Base-by-base conservation (phyloP, 768 basidiomycete species). In the Boletus reticulatus region DNA sequence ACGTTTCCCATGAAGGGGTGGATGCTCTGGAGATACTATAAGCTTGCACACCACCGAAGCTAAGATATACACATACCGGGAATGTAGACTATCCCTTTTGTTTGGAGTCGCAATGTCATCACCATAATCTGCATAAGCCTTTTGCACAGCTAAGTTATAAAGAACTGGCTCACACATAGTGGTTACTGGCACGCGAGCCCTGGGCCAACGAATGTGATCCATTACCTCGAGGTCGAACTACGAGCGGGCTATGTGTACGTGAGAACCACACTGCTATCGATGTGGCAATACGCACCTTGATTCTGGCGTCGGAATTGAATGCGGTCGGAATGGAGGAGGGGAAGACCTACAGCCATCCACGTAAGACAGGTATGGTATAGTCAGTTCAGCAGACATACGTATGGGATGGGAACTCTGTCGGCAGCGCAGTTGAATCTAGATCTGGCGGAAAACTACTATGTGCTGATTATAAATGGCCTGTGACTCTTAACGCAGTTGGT, bases 301-400 rank as follows among this genome's bases (percentile, higher is more conserved):
- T n/a, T 72, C 70, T 22, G 70, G 70, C 8, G 72, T 71, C 32
- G 70, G 60, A n/a, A 72, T 70, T 3, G 56, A 48, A 46, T 59
- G 54, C 22, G 56, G 32, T 43, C 64, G 68, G 47, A 62, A 52
- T 12, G 57, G 56, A 16, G 65, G 53, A 29, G 67, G 62, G 22
- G 57, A 44, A 6, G 56, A 57, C 43, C 69, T 70, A 49, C 32
- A 27, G 16, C 48, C 24, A 36, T 46, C 16, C 39, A 27, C 11
- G 32, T 56, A 29, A 60, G 50, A 37, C 19, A 43, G 24, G 44
- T 41, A 41, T 14, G 24, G 12, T 17, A 24, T 16, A 43, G 16
- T 36, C 39, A 43, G 24, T 42, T 39, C 37, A 44, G 31, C 16
- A 36, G 48, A 61, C 70, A 41, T 60, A 72, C 68, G 27, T 41